Conservation (phyloP, 1,284 basidiomycete species). For the Rhodotorula glutinis region DNA sequence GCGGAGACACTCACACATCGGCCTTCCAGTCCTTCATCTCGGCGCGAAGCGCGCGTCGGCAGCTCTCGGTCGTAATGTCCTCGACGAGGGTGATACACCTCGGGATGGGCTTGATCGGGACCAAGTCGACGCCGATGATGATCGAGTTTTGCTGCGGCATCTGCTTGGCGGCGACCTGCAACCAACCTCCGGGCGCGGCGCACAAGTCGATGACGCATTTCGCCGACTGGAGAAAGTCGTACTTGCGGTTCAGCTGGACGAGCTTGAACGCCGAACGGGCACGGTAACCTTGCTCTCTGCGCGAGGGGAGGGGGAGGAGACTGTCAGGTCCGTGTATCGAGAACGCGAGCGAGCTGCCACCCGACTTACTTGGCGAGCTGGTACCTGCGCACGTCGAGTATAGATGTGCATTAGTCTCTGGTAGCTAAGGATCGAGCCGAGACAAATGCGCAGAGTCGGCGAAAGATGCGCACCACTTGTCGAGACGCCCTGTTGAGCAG, state of each 20-base stretch:
- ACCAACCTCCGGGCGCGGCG: slow-evolving; percentile 98
- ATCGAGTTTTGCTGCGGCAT: slow-evolving; percentile 79
- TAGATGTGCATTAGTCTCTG: neutral
- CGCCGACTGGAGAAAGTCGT: slow-evolving; percentile 78
- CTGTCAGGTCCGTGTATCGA: slow-evolving; percentile 6
- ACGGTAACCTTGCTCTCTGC: slow-evolving; percentile 91
- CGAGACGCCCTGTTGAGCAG: slow-evolving; percentile 64
- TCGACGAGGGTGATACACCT: slow-evolving; percentile 87
- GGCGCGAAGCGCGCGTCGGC: slow-evolving; percentile 77
- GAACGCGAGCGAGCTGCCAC: fast-evolving
- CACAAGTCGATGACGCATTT: slow-evolving; percentile 97
- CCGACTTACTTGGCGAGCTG: slow-evolving; percentile 76
- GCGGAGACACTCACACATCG: slow-evolving; percentile 61
- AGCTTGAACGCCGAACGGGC: slow-evolving; percentile 99
- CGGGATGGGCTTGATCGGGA: slow-evolving; percentile 93
- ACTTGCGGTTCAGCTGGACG: slow-evolving; percentile 98
- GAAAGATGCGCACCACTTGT: slow-evolving; percentile 64
- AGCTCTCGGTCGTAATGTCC: slow-evolving; percentile 91
- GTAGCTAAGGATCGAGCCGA: no score
- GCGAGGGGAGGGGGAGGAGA: neutral
- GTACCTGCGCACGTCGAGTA: slow-evolving; percentile 53
- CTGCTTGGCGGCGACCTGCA: slow-evolving; percentile 97
- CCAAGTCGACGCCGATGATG: slow-evolving; percentile 95
- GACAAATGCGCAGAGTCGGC: neutral
- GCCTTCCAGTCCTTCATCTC: slow-evolving; percentile 99